Evolutionary conservation across 306 rosid species (phyloP).

Genomic region (Cucurbita ficifolia): DNA sequence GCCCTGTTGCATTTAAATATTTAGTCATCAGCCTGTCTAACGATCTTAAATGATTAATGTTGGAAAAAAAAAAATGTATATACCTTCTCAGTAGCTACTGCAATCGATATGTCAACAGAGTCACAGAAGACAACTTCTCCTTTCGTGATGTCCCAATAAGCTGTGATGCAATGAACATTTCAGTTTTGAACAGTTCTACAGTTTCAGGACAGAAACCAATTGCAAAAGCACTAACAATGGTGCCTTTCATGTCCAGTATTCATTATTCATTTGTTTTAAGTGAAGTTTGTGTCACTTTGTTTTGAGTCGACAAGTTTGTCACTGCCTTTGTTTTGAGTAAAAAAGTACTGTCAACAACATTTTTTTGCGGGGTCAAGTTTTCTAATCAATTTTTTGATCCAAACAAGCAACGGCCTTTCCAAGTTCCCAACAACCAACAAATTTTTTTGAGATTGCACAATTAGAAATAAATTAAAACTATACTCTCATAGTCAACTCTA

Average conservation of each 20-base stretch:
- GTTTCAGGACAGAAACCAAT: background rate
- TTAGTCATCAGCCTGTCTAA: slow-evolving; percentile 8
- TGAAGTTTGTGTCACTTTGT: background rate
- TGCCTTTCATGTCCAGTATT: background rate
- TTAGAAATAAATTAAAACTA: background rate
- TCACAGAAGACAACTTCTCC: slow-evolving; percentile 41
- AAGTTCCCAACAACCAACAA: background rate
- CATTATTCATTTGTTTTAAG: background rate
- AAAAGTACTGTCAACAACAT: background rate
- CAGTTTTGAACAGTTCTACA: background rate
- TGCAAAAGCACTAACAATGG: slow-evolving; percentile 2
- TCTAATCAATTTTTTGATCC: background rate
- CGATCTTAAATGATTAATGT: slow-evolving; percentile 11
- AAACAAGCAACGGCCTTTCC: background rate
- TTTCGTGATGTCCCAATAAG: slow-evolving; percentile 74
- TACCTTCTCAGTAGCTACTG: slow-evolving; percentile 98
- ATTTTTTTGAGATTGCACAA: background rate
- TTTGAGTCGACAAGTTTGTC: background rate
- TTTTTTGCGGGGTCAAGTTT: background rate
- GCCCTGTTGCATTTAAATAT: slow-evolving; percentile 42
- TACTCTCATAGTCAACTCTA: background rate
- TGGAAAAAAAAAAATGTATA: background rate
- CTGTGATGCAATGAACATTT: slow-evolving; percentile 30
- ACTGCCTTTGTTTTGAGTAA: background rate
- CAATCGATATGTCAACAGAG: slow-evolving; percentile 86